phyloP scores from a whole-genome alignment of 768 basidiomycete genomes.

The Nidula microcarpa region DNA sequence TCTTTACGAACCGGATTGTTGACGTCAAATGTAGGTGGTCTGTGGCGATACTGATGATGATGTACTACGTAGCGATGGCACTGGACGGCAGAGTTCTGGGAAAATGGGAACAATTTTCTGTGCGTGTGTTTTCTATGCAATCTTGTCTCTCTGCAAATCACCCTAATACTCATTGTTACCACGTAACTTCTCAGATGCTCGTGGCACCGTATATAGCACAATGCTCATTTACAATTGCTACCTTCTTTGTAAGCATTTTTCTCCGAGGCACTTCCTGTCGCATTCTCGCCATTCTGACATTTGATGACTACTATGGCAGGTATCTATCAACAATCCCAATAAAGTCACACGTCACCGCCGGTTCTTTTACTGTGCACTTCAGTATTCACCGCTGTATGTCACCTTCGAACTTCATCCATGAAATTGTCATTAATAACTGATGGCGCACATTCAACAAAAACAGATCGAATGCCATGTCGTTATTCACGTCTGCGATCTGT shows the following conservation, averaged over 20 bases:
- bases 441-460: not conserved
- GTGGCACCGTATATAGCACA: constrained; percentile 28
- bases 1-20: not conserved
- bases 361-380: constrained; percentile 27
- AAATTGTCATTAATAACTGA: not conserved
- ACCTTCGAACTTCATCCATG: not conserved
- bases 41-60: constrained; percentile 29
- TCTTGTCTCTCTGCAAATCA: not conserved
- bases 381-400: constrained; percentile 13
- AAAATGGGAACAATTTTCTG: constrained; percentile 5
- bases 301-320: constrained; percentile 5
- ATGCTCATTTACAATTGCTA: constrained; percentile 21
- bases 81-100: constrained; percentile 13
- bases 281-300: not conserved
- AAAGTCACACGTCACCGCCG: constrained; percentile 16
- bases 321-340: constrained; percentile 19
- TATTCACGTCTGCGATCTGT: constrained; percentile 22
- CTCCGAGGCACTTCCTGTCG: not conserved
- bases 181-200: constrained; percentile 21
- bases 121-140: constrained; percentile 14
- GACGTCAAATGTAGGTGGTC: constrained; percentile 24
- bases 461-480: constrained; percentile 15
- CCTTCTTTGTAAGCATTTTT: constrained; percentile 18
- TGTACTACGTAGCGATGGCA: constrained; percentile 24
- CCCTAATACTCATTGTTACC: not conserved